Evolutionary conservation across 129 eudicot species (phyloP), one percentile per base, ranked within the genome.

Genomic region (Helianthus tuberosus): DNA sequence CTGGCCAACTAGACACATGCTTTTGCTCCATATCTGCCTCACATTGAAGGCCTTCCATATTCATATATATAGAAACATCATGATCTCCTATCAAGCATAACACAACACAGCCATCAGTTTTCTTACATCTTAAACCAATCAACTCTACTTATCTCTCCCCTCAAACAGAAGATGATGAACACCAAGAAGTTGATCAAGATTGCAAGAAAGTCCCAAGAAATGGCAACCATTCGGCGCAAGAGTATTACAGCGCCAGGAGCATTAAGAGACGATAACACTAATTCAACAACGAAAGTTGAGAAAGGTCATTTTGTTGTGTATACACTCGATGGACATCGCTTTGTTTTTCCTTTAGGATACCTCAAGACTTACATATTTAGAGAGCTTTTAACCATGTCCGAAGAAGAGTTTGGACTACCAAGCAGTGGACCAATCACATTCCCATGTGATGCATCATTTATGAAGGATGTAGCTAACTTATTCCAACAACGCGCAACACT

Each of bases 291-390:
- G 8, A 41, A 53, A 51, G 66, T 58, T 13, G 78, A 64, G 15
- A 84, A 84, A 51, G 91, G 84, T 20, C 86, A 81, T 41, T 87
- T 87, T 75, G 86, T 87, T 38, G 84, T 81, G 16, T 81, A 81
- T 63, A 77, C 86, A 1, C 67, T 49, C 16, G 88, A 87, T 41
- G 71, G 65, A 15, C 62, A 62, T 6, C 74, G 88, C 48, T 84
- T 83, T 77, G 75, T 75, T 13, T 70, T 84, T 15, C 91, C 88
- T 1, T 43, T 84, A 47, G 68, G 60, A n/a, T 74, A 80, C 66
- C 84, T 87, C 20, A 75, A 81, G 8, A 78, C 48, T 58, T 79
- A 69, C 38, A 78, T 84, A 51, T 76, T 86, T 58, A 79, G 77
- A 71, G 88, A 77, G 82, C 82, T 86, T 29, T 64, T 86, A 17